These are phyloP conservation scores for Lolium perenne DNA, from an alignment of 176 grass and related monocot genomes.

Conservation along the genomic window DNA sequence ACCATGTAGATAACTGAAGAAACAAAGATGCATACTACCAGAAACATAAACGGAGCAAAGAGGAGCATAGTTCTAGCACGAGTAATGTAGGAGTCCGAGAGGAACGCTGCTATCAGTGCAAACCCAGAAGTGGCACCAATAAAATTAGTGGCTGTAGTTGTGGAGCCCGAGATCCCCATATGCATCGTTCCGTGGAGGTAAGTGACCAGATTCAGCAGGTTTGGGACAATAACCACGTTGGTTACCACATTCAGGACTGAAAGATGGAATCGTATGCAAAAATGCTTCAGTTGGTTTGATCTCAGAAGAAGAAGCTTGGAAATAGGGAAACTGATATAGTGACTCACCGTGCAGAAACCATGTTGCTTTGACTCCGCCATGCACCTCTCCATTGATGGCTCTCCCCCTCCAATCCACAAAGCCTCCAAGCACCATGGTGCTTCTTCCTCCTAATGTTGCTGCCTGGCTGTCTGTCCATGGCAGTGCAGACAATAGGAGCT, in stretches of 20 bases:
- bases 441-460: not conserved
- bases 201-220: conserved; percentile 60
- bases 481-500: not conserved
- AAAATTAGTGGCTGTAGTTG: conserved; percentile 62
- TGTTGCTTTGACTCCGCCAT: conserved; percentile 60
- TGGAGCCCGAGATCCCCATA: conserved; percentile 58
- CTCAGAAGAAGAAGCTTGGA: conserved; percentile 4
- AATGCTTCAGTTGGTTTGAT: not conserved
- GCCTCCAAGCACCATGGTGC: conserved; percentile 37
- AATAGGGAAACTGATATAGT: not conserved
- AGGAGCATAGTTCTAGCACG: conserved; percentile 59
- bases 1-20: not conserved
- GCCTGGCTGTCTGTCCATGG: not conserved
- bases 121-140: conserved; percentile 55
- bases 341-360: conserved; percentile 56
- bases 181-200: conserved; percentile 63
- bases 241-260: conserved; percentile 49
- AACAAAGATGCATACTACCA: conserved; percentile 49
- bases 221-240: conserved; percentile 44
- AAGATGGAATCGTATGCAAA: not conserved
- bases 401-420: conserved; percentile 63
- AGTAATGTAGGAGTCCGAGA: conserved; percentile 72
- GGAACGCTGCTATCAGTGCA: conserved; percentile 57
- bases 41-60: conserved; percentile 61
- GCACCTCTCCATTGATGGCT: conserved; percentile 37